Conservation (phyloP, 2,329 filamentous ascomycete species). For the Cercospora sesami region DNA sequence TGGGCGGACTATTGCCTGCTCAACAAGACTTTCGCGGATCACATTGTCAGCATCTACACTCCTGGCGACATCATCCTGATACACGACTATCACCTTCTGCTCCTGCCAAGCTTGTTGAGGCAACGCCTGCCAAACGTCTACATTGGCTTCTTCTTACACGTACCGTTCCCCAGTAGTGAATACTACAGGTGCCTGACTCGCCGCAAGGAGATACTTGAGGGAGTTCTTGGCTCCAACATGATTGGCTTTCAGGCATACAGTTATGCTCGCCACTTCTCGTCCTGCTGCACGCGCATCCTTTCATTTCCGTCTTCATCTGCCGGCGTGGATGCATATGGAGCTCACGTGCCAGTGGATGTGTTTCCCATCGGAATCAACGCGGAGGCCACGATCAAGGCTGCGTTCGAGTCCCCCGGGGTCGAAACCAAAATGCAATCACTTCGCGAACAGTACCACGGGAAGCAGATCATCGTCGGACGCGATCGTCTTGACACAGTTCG, state of each 20-base stretch:
- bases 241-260: conserved; percentile 95
- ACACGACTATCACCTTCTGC: conserved; percentile 90
- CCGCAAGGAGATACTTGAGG: conserved; percentile 86
- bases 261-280: conserved; percentile 91
- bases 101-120: conserved; percentile 83
- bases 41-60: conserved; percentile 84
- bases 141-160: conserved; percentile 91
- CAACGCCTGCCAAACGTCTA: conserved; percentile 86
- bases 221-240: conserved; percentile 86
- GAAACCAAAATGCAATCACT: conserved; percentile 71
- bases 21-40: conserved; percentile 89
- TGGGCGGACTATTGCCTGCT: conserved; percentile 93
- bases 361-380: conserved; percentile 95
- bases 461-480: conserved; percentile 91
- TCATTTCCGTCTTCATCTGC: conserved; percentile 84
- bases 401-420: conserved; percentile 67
- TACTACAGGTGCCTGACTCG: conserved; percentile 86
- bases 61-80: conserved; percentile 90
- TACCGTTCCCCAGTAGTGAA: conserved; percentile 93
- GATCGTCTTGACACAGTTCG: conserved; percentile 91
- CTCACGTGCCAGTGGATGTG: conserved; percentile 85
- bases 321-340: conserved; percentile 84
- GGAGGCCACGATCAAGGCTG: conserved; percentile 70
- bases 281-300: conserved; percentile 86
- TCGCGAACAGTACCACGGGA: conserved; percentile 76